phyloP scores from a whole-genome alignment of 1,139 yeast species.

The Saccharomycopsis phalli region DNA sequence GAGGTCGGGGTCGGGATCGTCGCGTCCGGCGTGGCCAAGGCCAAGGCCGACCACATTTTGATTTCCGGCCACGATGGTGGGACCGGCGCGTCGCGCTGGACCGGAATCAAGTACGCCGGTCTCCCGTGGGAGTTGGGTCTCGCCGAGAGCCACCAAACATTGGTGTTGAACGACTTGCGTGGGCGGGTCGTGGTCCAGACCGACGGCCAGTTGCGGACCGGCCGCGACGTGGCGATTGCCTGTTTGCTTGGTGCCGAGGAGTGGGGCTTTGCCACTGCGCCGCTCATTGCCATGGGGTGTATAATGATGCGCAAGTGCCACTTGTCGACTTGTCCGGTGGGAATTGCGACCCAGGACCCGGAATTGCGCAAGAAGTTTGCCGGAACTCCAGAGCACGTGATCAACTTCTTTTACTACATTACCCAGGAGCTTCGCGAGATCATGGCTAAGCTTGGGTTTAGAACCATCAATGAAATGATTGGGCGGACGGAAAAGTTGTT shows the following conservation, averaged over 20 bases:
- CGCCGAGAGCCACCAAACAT: slow-evolving; percentile 96
- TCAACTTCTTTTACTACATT: slow-evolving; percentile 92
- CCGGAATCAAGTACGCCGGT: slow-evolving; percentile 95
- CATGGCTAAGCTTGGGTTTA: slow-evolving; percentile 92
- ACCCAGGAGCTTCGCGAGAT: slow-evolving; percentile 85
- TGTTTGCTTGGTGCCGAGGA: slow-evolving; percentile 96
- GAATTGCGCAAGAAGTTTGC: slow-evolving; percentile 82
- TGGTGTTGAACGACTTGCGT: slow-evolving; percentile 90
- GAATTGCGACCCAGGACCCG: slow-evolving; percentile 98
- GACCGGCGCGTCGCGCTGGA: slow-evolving; percentile 98
- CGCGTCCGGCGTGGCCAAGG: slow-evolving; percentile 98
- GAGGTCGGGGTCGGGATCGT: slow-evolving; percentile 99
- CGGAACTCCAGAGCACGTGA: slow-evolving; percentile 98
- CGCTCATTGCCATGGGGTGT: slow-evolving; percentile 96
- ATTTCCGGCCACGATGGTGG: slow-evolving; percentile 99
- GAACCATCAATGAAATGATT: slow-evolving; percentile 95
- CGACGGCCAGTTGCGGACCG: slow-evolving; percentile 95
- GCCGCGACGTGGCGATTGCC: slow-evolving; percentile 93
- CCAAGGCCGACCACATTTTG: slow-evolving; percentile 92
- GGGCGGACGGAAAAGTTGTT: slow-evolving; percentile 88
- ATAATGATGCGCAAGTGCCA: slow-evolving; percentile 94
- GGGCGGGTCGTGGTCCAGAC: slow-evolving; percentile 94
- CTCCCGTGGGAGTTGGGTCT: slow-evolving; percentile 98
- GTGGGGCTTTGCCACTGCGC: slow-evolving; percentile 97
- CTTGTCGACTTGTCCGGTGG: slow-evolving; percentile 90